Evolutionary conservation across 2,329 filamentous ascomycete species (phyloP).

Genomic region (Colletotrichum sp.): DNA sequence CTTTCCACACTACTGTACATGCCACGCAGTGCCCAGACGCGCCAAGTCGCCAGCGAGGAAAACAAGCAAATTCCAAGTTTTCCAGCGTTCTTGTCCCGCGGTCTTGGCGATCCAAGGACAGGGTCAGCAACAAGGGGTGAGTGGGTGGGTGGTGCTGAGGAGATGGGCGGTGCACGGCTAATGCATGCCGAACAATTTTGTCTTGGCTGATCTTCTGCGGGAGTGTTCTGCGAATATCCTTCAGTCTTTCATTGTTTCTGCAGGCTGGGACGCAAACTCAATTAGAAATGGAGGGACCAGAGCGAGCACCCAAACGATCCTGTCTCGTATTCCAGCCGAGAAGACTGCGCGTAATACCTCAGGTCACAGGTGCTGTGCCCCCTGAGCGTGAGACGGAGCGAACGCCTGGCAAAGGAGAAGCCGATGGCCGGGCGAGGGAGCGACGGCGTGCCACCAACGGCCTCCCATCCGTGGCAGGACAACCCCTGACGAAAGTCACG

Average conservation of each 20-base stretch:
- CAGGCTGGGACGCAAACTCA: not conserved
- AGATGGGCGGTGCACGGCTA: not conserved
- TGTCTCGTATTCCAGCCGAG: not conserved
- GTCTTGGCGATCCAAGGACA: conserved; percentile 20
- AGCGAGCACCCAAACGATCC: not conserved
- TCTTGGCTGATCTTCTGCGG: not conserved
- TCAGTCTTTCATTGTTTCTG: not conserved
- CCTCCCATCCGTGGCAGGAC: not conserved
- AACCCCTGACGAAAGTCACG: not conserved
- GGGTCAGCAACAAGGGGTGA: not conserved
- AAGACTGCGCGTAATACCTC: not conserved
- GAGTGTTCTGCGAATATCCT: not conserved
- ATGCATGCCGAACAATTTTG: not conserved
- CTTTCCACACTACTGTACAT: not conserved
- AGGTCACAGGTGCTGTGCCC: not conserved
- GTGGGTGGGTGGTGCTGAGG: not conserved
- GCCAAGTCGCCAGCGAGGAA: conserved; percentile 16
- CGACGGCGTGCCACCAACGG: not conserved
- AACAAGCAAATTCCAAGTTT: conserved; percentile 23
- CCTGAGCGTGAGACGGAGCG: not conserved
- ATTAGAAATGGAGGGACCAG: not conserved
- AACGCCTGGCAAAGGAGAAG: not conserved
- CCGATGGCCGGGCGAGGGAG: not conserved
- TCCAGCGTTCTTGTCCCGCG: conserved; percentile 17
- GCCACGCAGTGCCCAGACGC: conserved; percentile 12